phyloP scores from a whole-genome alignment of 768 basidiomycete genomes.

The Psilocybe cubensis region DNA sequence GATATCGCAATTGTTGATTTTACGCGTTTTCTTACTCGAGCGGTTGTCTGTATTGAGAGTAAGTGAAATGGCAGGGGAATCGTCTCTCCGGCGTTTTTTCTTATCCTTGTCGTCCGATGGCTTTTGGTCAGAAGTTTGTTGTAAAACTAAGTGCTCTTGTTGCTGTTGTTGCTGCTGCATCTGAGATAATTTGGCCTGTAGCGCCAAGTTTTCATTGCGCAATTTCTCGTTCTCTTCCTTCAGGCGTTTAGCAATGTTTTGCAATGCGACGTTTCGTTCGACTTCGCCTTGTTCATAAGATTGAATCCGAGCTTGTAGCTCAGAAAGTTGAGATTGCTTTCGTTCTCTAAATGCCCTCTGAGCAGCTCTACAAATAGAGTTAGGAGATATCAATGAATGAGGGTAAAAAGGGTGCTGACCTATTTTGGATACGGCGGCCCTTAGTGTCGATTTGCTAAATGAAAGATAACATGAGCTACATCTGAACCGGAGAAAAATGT shows the following conservation, averaged over 20 bases:
- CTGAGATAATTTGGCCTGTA: slow-evolving; percentile 54
- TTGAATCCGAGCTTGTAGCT: slow-evolving; percentile 83
- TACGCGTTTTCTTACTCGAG: slow-evolving; percentile 28
- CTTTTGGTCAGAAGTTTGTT: slow-evolving; percentile 1
- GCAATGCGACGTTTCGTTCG: slow-evolving; percentile 83
- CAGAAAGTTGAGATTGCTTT: slow-evolving; percentile 86
- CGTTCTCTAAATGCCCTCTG: slow-evolving; percentile 91
- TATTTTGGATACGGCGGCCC: slow-evolving; percentile 77
- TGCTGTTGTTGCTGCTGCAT: slow-evolving; percentile 43
- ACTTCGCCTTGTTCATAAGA: slow-evolving; percentile 91
- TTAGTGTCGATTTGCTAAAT: slow-evolving; percentile 48
- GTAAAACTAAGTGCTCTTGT: slow-evolving; percentile 27
- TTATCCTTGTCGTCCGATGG: slow-evolving; percentile 40
- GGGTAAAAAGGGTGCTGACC: slow-evolving; percentile 39
- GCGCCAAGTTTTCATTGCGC: slow-evolving; percentile 63
- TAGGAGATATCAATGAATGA: neutral
- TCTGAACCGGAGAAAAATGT: neutral
- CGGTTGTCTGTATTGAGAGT: slow-evolving; percentile 6
- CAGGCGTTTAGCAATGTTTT: slow-evolving; percentile 78
- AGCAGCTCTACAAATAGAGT: slow-evolving; percentile 59
- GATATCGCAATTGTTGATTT: slow-evolving; percentile 23
- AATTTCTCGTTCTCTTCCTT: slow-evolving; percentile 87
- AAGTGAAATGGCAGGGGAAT: slow-evolving; percentile 35
- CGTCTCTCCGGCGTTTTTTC: slow-evolving; percentile 60
- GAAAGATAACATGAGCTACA: slow-evolving; percentile 4